These are phyloP conservation scores for Phallus indusiatus DNA, from an alignment of 768 basidiomycete species.

Conservation along the genomic window DNA sequence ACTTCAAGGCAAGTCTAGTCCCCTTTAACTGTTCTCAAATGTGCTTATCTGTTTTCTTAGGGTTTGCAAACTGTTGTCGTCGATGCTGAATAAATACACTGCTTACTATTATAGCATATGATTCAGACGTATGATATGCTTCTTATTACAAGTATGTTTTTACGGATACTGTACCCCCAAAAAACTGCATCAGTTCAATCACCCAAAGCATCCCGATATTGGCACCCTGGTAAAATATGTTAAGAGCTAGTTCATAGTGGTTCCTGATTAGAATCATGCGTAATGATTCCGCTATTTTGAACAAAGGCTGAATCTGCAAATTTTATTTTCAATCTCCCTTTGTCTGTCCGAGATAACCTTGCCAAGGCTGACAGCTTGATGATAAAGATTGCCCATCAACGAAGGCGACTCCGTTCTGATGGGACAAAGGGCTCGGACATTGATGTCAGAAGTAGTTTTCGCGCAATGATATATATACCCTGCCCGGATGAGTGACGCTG, in stretches of 20 bases:
- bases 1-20: slow-evolving; percentile 67
- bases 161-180: neutral
- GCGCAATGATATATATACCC: too few species aligned
- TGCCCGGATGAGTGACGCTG: too few species aligned
- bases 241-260: too few species aligned
- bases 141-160: too few species aligned
- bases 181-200: neutral
- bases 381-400: too few species aligned
- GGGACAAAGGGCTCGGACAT: too few species aligned
- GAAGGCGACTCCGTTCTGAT: too few species aligned
- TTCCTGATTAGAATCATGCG: too few species aligned
- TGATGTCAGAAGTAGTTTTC: too few species aligned
- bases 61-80: slow-evolving; percentile 77
- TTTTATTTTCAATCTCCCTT: neutral
- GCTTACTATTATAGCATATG: neutral
- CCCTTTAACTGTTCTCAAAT: neutral
- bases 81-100: slow-evolving; percentile 58
- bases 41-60: slow-evolving; percentile 30
- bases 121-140: neutral
- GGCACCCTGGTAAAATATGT: neutral
- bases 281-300: too few species aligned
- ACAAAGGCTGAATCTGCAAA: neutral
- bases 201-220: neutral
- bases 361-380: neutral
- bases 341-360: neutral